Evolutionary conservation across 1,284 basidiomycete genomes (phyloP), one percentile per base, ranked within the genome.

Genomic region (Pyrrhoderma lamaoense): DNA sequence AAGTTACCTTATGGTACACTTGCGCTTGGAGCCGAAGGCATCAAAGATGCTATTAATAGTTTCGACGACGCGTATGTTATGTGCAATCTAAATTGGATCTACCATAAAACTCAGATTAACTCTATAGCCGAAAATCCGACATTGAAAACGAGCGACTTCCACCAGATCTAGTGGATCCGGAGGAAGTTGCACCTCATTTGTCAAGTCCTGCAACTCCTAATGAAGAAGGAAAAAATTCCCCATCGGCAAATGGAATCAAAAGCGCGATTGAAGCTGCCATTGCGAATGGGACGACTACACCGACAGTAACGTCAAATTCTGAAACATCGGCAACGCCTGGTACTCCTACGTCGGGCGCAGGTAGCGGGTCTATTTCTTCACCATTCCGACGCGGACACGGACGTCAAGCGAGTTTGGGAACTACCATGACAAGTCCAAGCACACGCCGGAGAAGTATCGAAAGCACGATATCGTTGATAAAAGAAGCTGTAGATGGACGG

Each of bases 111-210:
- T 49, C 14, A 44, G 23, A 11, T 44, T 35, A 37, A 49, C 42
- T 36, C 27, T 61, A n/a, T n/a, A 93, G 89, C 19, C 91, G 95
- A 59, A 95, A 94, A 71, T 93, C 91, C 38, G 96, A 99, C 74
- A 98, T 99, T 61, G 95, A 99, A 72, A 98, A 99, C 71, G 95
- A 99, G 70, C 85, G 92, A 42, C 73, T 97, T 23, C 95, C 94
- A 11, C 95, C 95, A 1, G 93, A 98, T 23, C 79, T 99, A 21
- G 89, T 94, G 64, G 93, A 98, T 63, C 89, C 89, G 3, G 80
- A 83, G 54, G 54, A 72, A 77, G 61, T 70, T 82, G 59, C 62
- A 38, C 65, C 60, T 51, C 62, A 77, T 64, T 56, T 72, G 58
- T 67, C 81, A 59, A 56, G 73, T 58, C 65, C 74, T 0, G 64